Evolutionary conservation across 2,329 filamentous ascomycete genomes (phyloP).

Genomic region (Tolypocladium endophyticum): DNA sequence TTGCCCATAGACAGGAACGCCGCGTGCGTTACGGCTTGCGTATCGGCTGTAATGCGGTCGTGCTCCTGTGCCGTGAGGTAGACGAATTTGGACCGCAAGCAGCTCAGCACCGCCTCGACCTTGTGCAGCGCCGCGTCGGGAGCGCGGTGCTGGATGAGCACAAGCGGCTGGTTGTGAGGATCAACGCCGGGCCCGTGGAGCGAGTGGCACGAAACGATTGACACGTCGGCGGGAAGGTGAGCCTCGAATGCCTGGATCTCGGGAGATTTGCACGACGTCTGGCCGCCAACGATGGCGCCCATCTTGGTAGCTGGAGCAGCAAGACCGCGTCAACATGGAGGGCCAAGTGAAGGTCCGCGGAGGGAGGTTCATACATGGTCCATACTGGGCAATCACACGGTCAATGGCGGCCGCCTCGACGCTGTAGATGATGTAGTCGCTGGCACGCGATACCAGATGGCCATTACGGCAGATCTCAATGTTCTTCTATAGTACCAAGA

Average conservation of each 20-base stretch:
- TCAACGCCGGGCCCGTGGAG: slow-evolving; percentile 90
- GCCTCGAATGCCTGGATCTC: slow-evolving; percentile 90
- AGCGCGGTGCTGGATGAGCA: slow-evolving; percentile 87
- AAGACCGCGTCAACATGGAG: not conserved
- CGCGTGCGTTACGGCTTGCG: slow-evolving; percentile 93
- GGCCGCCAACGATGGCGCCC: slow-evolving; percentile 89
- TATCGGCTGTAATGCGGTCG: slow-evolving; percentile 95
- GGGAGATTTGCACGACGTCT: slow-evolving; percentile 96
- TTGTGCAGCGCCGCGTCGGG: slow-evolving; percentile 65
- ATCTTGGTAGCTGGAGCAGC: slow-evolving; percentile 69
- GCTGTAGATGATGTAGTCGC: slow-evolving; percentile 98
- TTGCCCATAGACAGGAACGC: slow-evolving; percentile 97
- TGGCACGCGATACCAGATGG: slow-evolving; percentile 87
- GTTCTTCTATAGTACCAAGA: slow-evolving; percentile 45
- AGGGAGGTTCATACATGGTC: slow-evolving; percentile 59
- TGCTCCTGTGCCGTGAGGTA: slow-evolving; percentile 80
- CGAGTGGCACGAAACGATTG: slow-evolving; percentile 93
- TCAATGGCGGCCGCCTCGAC: slow-evolving; percentile 91
- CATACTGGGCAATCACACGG: slow-evolving; percentile 76
- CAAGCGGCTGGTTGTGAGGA: slow-evolving; percentile 78
- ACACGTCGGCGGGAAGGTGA: slow-evolving; percentile 76
- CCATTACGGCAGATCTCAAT: slow-evolving; percentile 89
- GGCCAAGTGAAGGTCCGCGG: not conserved
- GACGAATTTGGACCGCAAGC: slow-evolving; percentile 77
- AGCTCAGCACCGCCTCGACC: slow-evolving; percentile 72